phyloP scores from a whole-genome alignment of 495 filamentous ascomycete genomes.

The Trichoderma parareesei region DNA sequence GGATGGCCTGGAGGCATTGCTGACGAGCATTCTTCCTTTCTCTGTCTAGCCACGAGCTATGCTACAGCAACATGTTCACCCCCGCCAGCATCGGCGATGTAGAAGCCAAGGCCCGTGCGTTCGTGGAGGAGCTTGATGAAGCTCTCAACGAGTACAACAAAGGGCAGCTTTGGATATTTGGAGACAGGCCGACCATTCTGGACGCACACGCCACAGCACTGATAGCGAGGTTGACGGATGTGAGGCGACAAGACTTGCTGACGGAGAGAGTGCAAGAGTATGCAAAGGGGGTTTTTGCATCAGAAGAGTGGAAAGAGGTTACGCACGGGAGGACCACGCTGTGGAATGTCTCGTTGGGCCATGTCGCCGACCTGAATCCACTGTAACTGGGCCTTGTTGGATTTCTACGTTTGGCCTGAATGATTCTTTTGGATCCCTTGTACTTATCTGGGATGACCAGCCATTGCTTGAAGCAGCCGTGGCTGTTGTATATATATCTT shows the following conservation, averaged over 20 bases:
- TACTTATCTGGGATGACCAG: too few species aligned
- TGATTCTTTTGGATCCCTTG: background rate
- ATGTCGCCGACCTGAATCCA: background rate
- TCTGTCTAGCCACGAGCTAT: background rate
- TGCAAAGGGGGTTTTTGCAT: background rate
- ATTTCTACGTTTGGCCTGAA: background rate
- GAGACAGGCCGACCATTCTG: slow-evolving; percentile 9
- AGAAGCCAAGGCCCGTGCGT: background rate
- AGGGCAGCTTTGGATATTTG: slow-evolving; percentile 12
- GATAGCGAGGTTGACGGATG: slow-evolving; percentile 16
- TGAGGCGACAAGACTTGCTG: slow-evolving; percentile 3
- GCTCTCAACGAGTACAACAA: background rate
- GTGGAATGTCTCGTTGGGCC: slow-evolving; percentile 9
- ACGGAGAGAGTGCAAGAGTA: slow-evolving; percentile 4
- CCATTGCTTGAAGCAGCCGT: too few species aligned
- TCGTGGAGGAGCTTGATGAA: background rate
- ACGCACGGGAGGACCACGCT: slow-evolving; percentile 8
- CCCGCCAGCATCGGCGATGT: background rate
- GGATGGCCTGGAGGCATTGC: background rate
- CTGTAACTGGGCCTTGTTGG: background rate
- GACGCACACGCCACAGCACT: slow-evolving; percentile 18
- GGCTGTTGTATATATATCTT: too few species aligned
- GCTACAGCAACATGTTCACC: background rate
- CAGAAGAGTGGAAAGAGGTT: slow-evolving; percentile 1
- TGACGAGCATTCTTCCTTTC: background rate